Conservation (phyloP, 73 alveolate species). For the Uronychia setigera region DNA sequence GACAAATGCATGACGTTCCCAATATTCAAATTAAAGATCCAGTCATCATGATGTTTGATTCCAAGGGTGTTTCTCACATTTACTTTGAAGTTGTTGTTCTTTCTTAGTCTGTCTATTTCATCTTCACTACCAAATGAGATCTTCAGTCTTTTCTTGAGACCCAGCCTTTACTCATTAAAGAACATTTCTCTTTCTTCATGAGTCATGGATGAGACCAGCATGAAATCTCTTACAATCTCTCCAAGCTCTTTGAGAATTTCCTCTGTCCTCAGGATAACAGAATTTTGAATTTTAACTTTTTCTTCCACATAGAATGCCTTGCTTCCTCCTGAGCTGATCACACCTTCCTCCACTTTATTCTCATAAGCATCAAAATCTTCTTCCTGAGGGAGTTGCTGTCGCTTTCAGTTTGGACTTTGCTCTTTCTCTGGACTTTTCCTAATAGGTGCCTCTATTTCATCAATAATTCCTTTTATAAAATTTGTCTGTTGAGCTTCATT, state of each 20-base stretch:
- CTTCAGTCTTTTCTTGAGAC: slow-evolving; percentile 36
- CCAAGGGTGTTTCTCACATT: slow-evolving; percentile 64
- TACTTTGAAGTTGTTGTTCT: slow-evolving; percentile 45
- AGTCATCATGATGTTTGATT: slow-evolving; percentile 59
- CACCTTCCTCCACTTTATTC: no score
- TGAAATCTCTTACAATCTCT: slow-evolving; percentile 6
- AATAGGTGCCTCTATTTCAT: no score
- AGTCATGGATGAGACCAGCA: slow-evolving; percentile 7
- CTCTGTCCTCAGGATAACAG: not conserved
- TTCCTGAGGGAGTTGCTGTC: no score
- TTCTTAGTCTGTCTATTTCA: slow-evolving; percentile 45
- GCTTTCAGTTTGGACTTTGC: no score
- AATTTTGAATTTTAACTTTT: slow-evolving; percentile 11
- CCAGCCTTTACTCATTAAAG: slow-evolving; percentile 9
- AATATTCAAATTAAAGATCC: slow-evolving; percentile 63
- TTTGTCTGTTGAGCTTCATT: no score
- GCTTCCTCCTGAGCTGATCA: no score
- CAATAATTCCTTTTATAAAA: no score
- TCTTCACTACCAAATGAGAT: slow-evolving; percentile 53
- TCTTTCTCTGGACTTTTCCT: no score
- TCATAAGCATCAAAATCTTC: no score
- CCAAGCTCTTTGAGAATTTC: slow-evolving; percentile 1
- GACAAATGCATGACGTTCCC: slow-evolving; percentile 68
- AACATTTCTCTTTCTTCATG: not conserved
- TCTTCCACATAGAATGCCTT: slow-evolving; percentile 32